Percentiles rank a stretch among this genome's conserved stretches.
phyloP scores from a whole-genome alignment of 1,284 basidiomycete genomes.

The Xanthoconium separans region DNA sequence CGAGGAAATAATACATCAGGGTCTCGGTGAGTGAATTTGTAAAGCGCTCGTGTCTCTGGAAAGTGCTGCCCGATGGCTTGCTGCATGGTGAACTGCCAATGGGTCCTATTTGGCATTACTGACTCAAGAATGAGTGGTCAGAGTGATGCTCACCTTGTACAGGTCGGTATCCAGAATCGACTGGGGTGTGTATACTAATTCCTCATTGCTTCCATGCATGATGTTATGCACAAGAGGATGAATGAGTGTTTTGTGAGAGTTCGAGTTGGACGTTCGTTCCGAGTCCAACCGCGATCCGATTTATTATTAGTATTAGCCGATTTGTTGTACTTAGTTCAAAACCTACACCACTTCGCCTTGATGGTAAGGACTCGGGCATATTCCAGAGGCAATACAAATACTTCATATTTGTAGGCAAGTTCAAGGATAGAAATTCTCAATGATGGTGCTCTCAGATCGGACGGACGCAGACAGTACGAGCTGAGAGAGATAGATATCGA shows the following conservation, averaged over 20 bases:
- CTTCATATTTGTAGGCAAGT: slow-evolving; percentile 39
- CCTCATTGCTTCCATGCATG: slow-evolving; percentile 16
- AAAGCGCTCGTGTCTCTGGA: slow-evolving; percentile 64
- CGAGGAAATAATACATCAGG: slow-evolving; percentile 71
- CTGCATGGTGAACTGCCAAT: slow-evolving; percentile 88
- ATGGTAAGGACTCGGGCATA: slow-evolving; percentile 14
- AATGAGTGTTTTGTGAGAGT: background rate
- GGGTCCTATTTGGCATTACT: background rate
- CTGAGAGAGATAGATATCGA: slow-evolving; percentile 82
- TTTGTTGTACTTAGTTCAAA: no score
- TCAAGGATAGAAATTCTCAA: slow-evolving; percentile 89
- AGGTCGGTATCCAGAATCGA: slow-evolving; percentile 94
- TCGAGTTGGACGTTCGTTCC: no score
- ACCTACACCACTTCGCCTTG: background rate
- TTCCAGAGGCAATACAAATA: background rate
- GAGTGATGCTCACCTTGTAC: slow-evolving; percentile 71
- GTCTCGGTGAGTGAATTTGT: slow-evolving; percentile 88
- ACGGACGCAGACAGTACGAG: slow-evolving; percentile 89
- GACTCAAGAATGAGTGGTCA: background rate
- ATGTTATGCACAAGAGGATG: background rate
- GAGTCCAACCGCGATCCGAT: no score
- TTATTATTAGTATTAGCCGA: no score
- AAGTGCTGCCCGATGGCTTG: slow-evolving; percentile 88
- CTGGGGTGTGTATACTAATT: slow-evolving; percentile 16
- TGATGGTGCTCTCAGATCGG: slow-evolving; percentile 85